These are phyloP conservation scores for Eutypella sp. DNA, from an alignment of 2,329 filamentous ascomycete genomes.

Conservation along the genomic window DNA sequence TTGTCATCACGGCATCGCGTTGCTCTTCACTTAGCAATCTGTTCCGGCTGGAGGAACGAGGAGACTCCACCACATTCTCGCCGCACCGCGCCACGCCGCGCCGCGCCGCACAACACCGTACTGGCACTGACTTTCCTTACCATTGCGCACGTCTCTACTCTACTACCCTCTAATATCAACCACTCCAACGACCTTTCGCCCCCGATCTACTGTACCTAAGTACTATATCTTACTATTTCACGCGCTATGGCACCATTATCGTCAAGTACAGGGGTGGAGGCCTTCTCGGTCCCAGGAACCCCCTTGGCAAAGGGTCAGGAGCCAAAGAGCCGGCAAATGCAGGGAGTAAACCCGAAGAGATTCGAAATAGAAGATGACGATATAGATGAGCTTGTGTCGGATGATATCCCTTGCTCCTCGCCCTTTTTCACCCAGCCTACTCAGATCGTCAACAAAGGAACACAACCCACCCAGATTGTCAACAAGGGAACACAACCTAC, in stretches of 20 bases:
- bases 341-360: constrained; percentile 4
- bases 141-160: background rate
- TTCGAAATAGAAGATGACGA: constrained; percentile 32
- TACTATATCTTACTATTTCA: background rate
- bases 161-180: background rate
- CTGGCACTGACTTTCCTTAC: too few relatives aligned
- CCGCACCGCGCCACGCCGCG: too few relatives aligned
- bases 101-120: background rate
- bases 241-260: constrained; percentile 2
- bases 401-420: constrained; percentile 32
- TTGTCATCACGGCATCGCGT: too few relatives aligned
- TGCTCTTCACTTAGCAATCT: too few relatives aligned
- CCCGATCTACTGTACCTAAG: too few relatives aligned
- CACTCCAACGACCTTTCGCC: background rate
- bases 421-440: constrained; percentile 45
- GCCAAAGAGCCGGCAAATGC: background rate
- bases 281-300: constrained; percentile 8
- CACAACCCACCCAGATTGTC: constrained; percentile 59
- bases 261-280: constrained; percentile 1
- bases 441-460: constrained; percentile 31
- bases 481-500: constrained; percentile 37
- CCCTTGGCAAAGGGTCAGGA: constrained; percentile 4
- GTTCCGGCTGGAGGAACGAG: too few relatives aligned
- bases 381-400: constrained; percentile 40
- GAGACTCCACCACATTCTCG: too few relatives aligned